Conservation (phyloP, 2,329 filamentous ascomycete species). For the Monosporascus cannonballus region DNA sequence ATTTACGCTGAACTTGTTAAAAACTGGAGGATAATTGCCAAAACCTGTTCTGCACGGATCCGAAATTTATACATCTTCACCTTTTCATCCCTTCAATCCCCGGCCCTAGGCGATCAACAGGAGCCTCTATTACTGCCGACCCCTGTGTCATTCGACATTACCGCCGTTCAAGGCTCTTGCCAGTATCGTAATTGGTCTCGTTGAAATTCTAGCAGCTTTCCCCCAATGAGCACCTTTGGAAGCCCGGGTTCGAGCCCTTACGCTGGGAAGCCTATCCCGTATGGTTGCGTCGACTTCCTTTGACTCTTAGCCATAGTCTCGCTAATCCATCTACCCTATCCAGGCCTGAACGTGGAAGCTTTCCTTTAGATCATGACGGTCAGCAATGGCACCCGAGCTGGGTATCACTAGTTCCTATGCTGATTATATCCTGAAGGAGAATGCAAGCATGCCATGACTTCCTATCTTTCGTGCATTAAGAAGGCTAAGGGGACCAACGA, state of each 20-base stretch:
- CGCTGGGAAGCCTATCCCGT: constrained; percentile 23
- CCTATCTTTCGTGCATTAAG: constrained; percentile 84
- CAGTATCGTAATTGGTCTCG: not conserved
- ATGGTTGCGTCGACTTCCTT: constrained; percentile 6
- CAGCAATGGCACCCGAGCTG: constrained; percentile 11
- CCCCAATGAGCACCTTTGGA: constrained; percentile 25
- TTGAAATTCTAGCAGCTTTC: not conserved
- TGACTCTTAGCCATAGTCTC: constrained; percentile 1
- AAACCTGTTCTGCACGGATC: too few relatives aligned
- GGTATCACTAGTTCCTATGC: too few relatives aligned
- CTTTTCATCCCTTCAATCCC: too few relatives aligned
- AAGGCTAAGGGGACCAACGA: constrained; percentile 79
- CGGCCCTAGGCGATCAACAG: too few relatives aligned
- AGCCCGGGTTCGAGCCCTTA: constrained; percentile 24
- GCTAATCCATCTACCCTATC: constrained; percentile 1
- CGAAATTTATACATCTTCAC: too few relatives aligned
- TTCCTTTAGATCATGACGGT: constrained; percentile 94
- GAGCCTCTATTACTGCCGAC: not conserved
- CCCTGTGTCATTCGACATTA: not conserved
- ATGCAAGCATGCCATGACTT: constrained; percentile 83
- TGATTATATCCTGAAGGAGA: constrained; percentile 54
- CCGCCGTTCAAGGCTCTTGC: not conserved
- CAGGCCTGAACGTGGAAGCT: constrained; percentile 86
- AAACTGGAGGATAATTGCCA: too few relatives aligned
- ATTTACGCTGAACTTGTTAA: too few relatives aligned